A percentile compares a stretch with the other conserved stretches of the same genome.
Evolutionary conservation across 306 rosid genomes (phyloP).

Genomic region (Cyclanthera cordifolia): DNA sequence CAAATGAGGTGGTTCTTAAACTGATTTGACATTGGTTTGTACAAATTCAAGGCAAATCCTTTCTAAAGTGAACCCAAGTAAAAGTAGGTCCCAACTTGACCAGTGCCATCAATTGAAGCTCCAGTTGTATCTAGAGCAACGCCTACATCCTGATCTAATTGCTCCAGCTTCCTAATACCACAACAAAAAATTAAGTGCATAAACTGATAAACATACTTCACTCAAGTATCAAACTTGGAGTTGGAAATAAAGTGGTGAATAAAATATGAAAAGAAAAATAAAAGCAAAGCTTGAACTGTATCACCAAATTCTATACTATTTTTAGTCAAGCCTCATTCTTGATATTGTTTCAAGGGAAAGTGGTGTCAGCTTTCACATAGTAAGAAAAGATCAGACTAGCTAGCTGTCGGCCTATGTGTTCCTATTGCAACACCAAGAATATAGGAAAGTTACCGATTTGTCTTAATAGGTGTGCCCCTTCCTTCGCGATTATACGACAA

Average conservation of each 20-base stretch:
- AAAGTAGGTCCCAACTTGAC: slow-evolving; percentile 92
- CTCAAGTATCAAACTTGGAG: slow-evolving; percentile 3
- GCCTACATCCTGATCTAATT: slow-evolving; percentile 68
- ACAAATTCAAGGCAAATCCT: background rate
- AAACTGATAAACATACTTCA: slow-evolving; percentile 22
- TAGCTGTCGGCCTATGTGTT: too few species aligned
- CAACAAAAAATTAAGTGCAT: slow-evolving; percentile 20
- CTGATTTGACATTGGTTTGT: slow-evolving; percentile 60
- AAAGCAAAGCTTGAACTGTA: background rate
- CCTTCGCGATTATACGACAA: background rate
- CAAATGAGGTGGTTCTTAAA: slow-evolving; percentile 76
- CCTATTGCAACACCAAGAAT: background rate
- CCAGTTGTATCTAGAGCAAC: slow-evolving; percentile 56
- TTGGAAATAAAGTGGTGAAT: background rate
- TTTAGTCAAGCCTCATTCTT: background rate
- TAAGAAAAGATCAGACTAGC: background rate
- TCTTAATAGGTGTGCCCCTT: background rate
- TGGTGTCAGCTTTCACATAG: background rate
- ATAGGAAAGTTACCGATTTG: background rate
- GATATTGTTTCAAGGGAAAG: background rate
- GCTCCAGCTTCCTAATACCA: slow-evolving; percentile 79
- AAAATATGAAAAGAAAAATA: background rate
- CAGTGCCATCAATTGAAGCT: slow-evolving; percentile 84
- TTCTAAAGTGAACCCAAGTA: slow-evolving; percentile 4
- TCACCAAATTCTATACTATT: background rate